Percentiles rank a stretch among this genome's conserved stretches.
Evolutionary conservation across 208 protist species (phyloP).

Genomic region (Trypanosoma vivax): DNA sequence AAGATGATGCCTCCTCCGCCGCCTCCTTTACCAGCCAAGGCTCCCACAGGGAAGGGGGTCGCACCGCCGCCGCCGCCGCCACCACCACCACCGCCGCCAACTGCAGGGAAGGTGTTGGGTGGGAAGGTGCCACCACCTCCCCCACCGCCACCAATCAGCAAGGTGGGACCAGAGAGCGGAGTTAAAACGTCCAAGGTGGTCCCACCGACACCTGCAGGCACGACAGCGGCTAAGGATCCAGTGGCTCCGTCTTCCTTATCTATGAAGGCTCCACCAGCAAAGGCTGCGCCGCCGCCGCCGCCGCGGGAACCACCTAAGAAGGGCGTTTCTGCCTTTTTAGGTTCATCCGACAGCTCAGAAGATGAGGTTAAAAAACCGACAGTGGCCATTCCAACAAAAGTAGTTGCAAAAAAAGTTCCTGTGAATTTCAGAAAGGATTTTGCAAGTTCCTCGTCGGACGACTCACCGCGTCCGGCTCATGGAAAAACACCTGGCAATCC

Average conservation of each 20-base stretch:
- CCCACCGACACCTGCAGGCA: background rate
- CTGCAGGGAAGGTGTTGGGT: background rate
- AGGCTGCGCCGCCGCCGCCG: background rate
- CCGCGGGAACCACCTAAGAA: background rate
- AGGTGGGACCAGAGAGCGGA: too few species aligned
- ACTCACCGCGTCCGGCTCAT: background rate
- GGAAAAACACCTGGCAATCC: too few species aligned
- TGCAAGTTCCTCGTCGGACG: slow-evolving; percentile 1
- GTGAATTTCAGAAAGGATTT: background rate
- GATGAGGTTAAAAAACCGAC: background rate
- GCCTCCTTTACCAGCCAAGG: background rate
- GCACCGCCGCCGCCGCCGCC: too few species aligned
- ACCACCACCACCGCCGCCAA: background rate
- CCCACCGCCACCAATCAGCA: background rate
- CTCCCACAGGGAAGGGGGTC: too few species aligned
- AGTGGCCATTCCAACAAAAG: slow-evolving; percentile 1
- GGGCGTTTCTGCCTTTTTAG: slow-evolving; percentile 11
- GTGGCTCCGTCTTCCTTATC: background rate
- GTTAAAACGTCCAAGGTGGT: too few species aligned
- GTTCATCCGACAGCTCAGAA: slow-evolving; percentile 22
- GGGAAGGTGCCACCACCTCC: background rate
- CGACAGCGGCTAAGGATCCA: background rate
- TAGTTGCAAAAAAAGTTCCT: background rate
- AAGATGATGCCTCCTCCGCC: background rate
- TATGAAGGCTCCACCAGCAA: background rate